These are phyloP conservation scores for Pythium myriotylum DNA, from an alignment of 352 stramenopile genomes.

Conservation along the genomic window DNA sequence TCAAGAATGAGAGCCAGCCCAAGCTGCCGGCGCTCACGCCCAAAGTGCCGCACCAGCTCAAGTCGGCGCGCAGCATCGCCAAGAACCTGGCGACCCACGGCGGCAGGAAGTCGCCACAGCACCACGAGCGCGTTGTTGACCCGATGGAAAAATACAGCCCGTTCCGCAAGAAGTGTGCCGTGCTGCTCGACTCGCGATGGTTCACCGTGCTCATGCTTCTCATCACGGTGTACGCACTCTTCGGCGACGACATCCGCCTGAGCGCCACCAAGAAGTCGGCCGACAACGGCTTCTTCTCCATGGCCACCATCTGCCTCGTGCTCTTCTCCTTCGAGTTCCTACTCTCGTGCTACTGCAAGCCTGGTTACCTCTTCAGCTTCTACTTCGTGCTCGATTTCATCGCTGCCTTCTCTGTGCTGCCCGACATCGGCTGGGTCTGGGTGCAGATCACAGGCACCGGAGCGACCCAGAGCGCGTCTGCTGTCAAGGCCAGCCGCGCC, in stretches of 20 bases:
- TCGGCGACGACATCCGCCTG: constrained; percentile 91
- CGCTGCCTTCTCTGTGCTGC: constrained; percentile 80
- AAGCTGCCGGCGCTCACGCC: constrained; percentile 52
- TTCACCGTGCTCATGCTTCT: constrained; percentile 88
- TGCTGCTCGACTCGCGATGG: constrained; percentile 72
- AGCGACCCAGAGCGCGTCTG: constrained; percentile 41
- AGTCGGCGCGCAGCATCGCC: constrained; percentile 35
- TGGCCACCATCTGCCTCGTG: constrained; percentile 88
- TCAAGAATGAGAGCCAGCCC: constrained; percentile 55
- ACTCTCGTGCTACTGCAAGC: constrained; percentile 69
- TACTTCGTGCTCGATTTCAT: constrained; percentile 91
- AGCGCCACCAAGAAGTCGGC: constrained; percentile 64
- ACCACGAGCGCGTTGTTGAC: constrained; percentile 17
- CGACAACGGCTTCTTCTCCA: constrained; percentile 83
- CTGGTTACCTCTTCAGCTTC: constrained; percentile 87
- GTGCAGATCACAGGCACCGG: constrained; percentile 66
- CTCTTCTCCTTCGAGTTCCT: constrained; percentile 91
- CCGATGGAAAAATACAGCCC: constrained; percentile 47
- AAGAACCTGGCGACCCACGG: constrained; percentile 15
- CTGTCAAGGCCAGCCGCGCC: constrained; percentile 70
- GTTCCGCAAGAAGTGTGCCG: constrained; percentile 40
- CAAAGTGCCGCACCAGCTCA: constrained; percentile 54
- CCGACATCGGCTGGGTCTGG: constrained; percentile 86
- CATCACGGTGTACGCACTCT: constrained; percentile 93
- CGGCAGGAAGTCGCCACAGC: constrained; percentile 15